Evolutionary conservation across 306 rosid species (phyloP).

Genomic region (Gastrolobium villosum): DNA sequence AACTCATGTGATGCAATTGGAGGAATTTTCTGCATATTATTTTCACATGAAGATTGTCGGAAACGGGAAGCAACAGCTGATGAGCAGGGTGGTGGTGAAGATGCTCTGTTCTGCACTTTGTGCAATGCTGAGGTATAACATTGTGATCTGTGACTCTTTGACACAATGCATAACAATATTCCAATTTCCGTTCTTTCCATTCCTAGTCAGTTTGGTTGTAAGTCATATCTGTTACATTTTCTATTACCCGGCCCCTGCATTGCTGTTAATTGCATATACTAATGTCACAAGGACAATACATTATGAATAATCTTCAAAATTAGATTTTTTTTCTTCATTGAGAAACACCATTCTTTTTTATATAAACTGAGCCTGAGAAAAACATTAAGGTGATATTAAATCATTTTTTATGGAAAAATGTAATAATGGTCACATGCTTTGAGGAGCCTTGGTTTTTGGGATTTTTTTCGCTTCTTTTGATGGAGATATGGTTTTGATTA

Average conservation of each 20-base stretch:
- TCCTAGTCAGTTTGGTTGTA: conserved; percentile 31
- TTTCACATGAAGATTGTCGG: conserved; percentile 89
- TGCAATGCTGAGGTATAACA: conserved; percentile 94
- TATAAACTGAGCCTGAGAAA: not conserved
- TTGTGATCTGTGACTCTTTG: conserved; percentile 41
- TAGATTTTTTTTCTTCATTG: not conserved
- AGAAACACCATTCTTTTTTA: conserved; percentile 25
- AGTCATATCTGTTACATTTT: conserved; percentile 7
- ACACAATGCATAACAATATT: conserved; percentile 19
- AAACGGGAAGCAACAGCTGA: conserved; percentile 74
- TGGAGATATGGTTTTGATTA: conserved; percentile 29
- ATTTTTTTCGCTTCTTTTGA: conserved; percentile 6
- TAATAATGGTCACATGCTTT: conserved; percentile 13
- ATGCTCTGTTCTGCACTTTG: conserved; percentile 95
- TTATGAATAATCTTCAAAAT: conserved; percentile 24
- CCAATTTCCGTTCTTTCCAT: conserved; percentile 28
- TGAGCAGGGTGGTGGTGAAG: conserved; percentile 78
- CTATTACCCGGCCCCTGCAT: not conserved
- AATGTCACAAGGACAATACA: not conserved
- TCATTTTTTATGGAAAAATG: conserved; percentile 11
- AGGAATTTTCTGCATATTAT: conserved; percentile 76
- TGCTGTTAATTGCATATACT: conserved; percentile 12
- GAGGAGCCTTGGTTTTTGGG: conserved; percentile 28
- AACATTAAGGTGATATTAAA: conserved; percentile 4
- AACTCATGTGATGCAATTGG: conserved; percentile 61